A percentile compares a stretch with the other conserved stretches of the same genome.
Evolutionary conservation across 1,284 basidiomycete species (phyloP).

Genomic region (Apiotrichum laibachii): DNA sequence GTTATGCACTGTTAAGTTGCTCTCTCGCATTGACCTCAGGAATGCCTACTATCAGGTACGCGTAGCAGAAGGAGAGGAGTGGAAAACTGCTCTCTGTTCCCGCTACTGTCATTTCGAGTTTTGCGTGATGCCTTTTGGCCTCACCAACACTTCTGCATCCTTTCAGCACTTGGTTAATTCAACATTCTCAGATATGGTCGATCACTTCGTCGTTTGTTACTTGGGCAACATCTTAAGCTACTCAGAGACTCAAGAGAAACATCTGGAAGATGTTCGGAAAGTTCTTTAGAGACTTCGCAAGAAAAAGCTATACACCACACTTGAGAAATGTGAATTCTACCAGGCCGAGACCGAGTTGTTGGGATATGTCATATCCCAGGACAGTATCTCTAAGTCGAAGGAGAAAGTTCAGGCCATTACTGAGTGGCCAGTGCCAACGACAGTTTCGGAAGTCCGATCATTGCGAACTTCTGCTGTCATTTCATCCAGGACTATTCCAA

Average conservation of each 20-base stretch:
- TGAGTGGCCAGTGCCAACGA: no score
- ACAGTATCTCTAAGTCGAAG: conserved; percentile 35
- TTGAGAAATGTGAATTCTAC: conserved; percentile 53
- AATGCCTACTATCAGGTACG: no score
- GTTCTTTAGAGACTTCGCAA: conserved; percentile 49
- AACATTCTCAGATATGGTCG: conserved; percentile 32
- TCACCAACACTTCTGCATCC: no score
- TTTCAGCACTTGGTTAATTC: conserved; percentile 47
- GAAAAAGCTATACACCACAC: conserved; percentile 46
- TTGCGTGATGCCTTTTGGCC: conserved; percentile 53
- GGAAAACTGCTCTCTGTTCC: no score
- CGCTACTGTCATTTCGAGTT: no score
- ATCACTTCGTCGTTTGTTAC: conserved; percentile 38
- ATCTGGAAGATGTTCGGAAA: conserved; percentile 27
- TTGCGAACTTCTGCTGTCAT: no score
- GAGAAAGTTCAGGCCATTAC: no score
- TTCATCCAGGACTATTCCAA: no score
- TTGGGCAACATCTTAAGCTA: conserved; percentile 51
- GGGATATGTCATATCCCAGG: conserved; percentile 35
- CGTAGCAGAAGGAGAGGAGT: no score
- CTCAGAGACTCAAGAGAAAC: conserved; percentile 52
- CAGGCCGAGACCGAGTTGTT: neutral
- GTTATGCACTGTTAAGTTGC: no score
- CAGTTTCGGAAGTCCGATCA: no score
- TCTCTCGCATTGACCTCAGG: no score